Base-by-base conservation (phyloP, 768 basidiomycete genomes). In the Pleurotus tuber-regium region DNA sequence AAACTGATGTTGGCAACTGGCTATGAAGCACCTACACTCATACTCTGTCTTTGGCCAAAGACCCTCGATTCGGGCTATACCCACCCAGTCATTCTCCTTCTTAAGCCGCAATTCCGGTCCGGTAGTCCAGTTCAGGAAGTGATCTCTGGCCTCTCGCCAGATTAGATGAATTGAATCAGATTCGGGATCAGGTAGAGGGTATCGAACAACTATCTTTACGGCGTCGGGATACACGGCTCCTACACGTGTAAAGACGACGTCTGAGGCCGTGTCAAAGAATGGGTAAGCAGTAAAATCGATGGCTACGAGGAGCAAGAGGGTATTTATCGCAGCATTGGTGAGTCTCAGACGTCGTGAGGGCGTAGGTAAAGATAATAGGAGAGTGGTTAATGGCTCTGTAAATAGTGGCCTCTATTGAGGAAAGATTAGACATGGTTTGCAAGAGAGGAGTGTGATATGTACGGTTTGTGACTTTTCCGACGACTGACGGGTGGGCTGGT, bases 41-140 rank as follows among this genome's bases (percentile, higher is more conserved):
- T 91, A 91, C 7, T 69, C 59, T 1, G 84, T 88, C 47, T 69
- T 74, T 0, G 89, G 86, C 80, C 82, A 86, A 5, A 91, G 77
- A n/a, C 77, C 76, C 14, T 64, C 59, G 19, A 91, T 57, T 48
- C 67, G 71, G 35, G 76, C 75, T 5, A 81, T 82, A 41, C 70
- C 69, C 11, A 80, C 77, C 83, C 83, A 89, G 60, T 89, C 86
- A 23, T 64, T 61, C 6, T 75, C 71, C 23, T 66, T 60, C 1
- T 62, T 60, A 40, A 85, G 67, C 26, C 63, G 65, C 18, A 86
- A 58, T 12, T 62, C 16, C 3, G 85, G 84, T 2, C 86, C 86
- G 29, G 72, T 71, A 44, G 69, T 73, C 85, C 86, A 88, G 25
- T 54, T n/a, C 63, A 50, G 18, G 64, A 60, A 8, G 62, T 54